Evolutionary conservation across 139 green algal genomes (phyloP).

Genomic region (Haematococcus sp.): DNA sequence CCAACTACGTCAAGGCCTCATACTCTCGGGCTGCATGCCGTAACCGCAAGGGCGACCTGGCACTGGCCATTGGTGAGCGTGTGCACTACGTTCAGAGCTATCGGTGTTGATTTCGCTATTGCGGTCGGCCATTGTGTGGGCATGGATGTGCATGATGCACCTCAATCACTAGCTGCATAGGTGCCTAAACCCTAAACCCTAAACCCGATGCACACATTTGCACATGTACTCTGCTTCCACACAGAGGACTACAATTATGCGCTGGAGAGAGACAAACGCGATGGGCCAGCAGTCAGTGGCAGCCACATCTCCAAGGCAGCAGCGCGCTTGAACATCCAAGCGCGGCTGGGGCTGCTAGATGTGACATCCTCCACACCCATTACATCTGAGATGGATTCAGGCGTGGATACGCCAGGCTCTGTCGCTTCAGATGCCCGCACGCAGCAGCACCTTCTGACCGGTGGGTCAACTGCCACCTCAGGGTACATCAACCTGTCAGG

Average conservation of each 20-base stretch:
- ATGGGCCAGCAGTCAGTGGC: no score
- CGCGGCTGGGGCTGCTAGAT: background rate
- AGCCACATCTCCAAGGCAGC: constrained; percentile 15
- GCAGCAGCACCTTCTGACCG: background rate
- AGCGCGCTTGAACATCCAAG: background rate
- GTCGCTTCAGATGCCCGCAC: background rate
- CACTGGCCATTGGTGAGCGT: constrained; percentile 61
- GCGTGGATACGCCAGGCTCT: constrained; percentile 7
- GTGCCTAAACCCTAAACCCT: no score
- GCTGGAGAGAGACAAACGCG: constrained; percentile 40
- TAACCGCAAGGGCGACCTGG: constrained; percentile 65
- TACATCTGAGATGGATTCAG: background rate
- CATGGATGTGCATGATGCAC: no score
- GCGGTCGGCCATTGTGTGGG: no score
- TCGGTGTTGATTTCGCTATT: no score
- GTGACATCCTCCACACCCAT: background rate
- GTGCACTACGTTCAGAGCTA: no score
- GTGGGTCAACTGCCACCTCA: background rate
- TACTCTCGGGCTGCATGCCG: constrained; percentile 70
- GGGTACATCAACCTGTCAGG: no score
- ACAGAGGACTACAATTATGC: constrained; percentile 55
- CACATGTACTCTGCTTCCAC: background rate
- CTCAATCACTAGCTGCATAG: no score
- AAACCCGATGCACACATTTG: background rate
- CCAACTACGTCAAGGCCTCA: constrained; percentile 67